Evolutionary conservation across 768 basidiomycete species (phyloP).

Genomic region (Lepiota subincarnata): DNA sequence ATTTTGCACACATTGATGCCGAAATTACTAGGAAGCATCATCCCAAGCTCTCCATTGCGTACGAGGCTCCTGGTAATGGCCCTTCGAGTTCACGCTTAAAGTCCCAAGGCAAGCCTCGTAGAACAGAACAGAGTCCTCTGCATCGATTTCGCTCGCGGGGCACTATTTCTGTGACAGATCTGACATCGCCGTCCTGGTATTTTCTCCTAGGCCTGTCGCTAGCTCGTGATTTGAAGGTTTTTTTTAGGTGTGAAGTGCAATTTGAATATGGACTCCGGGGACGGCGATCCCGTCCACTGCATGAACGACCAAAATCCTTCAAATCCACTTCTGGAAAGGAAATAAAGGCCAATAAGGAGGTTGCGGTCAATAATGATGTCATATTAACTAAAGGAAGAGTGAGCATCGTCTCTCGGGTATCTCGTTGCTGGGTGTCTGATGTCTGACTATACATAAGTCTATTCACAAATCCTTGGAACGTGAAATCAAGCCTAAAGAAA

Average conservation of each 20-base stretch:
- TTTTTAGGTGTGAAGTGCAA: slow-evolving; percentile 72
- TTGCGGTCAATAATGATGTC: slow-evolving; percentile 53
- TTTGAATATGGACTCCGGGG: slow-evolving; percentile 73
- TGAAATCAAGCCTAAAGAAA: slow-evolving; percentile 58
- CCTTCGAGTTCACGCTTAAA: not conserved
- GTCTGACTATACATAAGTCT: slow-evolving; percentile 32
- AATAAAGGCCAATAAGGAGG: slow-evolving; percentile 47
- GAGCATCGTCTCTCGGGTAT: slow-evolving; percentile 12
- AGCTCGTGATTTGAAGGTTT: slow-evolving; percentile 3
- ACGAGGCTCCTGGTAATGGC: not conserved
- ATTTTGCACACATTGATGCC: slow-evolving; percentile 49
- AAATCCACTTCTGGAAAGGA: slow-evolving; percentile 52
- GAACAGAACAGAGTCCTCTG: slow-evolving; percentile 16
- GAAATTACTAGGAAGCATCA: slow-evolving; percentile 19
- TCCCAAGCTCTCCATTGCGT: slow-evolving; percentile 5
- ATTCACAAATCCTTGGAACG: slow-evolving; percentile 77
- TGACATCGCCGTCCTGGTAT: slow-evolving; percentile 60
- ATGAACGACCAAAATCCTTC: slow-evolving; percentile 53
- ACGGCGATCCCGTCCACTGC: slow-evolving; percentile 43
- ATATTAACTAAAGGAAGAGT: slow-evolving; percentile 54
- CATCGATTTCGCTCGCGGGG: slow-evolving; percentile 40
- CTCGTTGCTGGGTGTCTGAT: not conserved
- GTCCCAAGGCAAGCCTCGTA: not conserved
- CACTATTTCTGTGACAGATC: slow-evolving; percentile 57
- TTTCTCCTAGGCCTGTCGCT: slow-evolving; percentile 13